A percentile compares a stretch with the other conserved stretches of the same genome.
These are phyloP conservation scores for Fagus sylvatica DNA, from an alignment of 306 rosid genomes.

Conservation along the genomic window DNA sequence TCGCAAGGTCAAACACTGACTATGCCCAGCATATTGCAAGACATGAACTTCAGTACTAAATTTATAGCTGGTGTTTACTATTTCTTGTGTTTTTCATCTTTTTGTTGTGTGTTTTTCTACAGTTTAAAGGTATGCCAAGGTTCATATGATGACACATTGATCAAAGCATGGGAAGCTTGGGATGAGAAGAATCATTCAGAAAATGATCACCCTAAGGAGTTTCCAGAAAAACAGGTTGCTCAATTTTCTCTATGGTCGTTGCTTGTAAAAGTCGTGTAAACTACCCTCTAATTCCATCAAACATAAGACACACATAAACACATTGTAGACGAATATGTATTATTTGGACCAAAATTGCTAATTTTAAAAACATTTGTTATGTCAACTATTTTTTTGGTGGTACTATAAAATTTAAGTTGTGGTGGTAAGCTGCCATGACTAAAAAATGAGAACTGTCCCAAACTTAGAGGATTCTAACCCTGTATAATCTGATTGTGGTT, in stretches of 20 bases:
- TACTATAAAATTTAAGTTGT: neutral
- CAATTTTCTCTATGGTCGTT: slow-evolving; percentile 13
- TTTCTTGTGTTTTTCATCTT: slow-evolving; percentile 25
- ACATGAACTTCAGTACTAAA: neutral
- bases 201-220: slow-evolving; percentile 83
- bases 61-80: neutral
- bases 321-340: neutral
- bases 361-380: too few species aligned
- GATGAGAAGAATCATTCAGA: slow-evolving; percentile 66
- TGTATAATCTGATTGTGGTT: neutral
- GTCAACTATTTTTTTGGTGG: neutral
- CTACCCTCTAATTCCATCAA: neutral
- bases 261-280: slow-evolving; percentile 18
- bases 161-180: slow-evolving; percentile 88
- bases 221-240: slow-evolving; percentile 81
- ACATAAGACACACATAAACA: neutral
- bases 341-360: neutral
- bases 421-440: neutral
- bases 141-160: slow-evolving; percentile 58
- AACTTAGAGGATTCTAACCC: slow-evolving; percentile 4
- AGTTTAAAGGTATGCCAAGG: slow-evolving; percentile 89
- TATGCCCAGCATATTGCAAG: neutral
- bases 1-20: neutral
- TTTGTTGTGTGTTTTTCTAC: slow-evolving; percentile 25
- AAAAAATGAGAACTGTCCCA: slow-evolving; percentile 9